These are phyloP conservation scores for Asterophora parasitica DNA, from an alignment of 768 basidiomycete genomes.

Conservation along the genomic window DNA sequence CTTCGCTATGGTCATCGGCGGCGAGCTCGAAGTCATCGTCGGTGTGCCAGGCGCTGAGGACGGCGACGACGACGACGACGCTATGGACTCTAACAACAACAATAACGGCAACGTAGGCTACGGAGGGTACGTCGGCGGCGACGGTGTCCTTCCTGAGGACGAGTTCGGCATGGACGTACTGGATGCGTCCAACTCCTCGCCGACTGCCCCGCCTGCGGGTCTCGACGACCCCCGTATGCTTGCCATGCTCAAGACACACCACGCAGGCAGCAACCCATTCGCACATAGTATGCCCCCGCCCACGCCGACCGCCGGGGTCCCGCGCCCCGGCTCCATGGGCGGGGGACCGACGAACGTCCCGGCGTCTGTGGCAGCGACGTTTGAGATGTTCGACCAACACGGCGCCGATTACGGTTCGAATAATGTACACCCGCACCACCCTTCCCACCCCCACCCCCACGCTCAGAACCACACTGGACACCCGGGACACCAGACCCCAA, in stretches of 20 bases:
- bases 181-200: conserved; percentile 4
- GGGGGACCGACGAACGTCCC: conserved; percentile 18
- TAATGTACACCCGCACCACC: no score
- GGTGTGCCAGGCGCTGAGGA: conserved; percentile 47
- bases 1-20: conserved; percentile 64
- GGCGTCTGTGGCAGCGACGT: conserved; percentile 13
- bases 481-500: background rate
- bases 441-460: conserved; percentile 4
- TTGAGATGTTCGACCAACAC: conserved; percentile 16
- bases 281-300: conserved; percentile 11
- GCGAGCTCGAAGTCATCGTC: conserved; percentile 64
- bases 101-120: conserved; percentile 22
- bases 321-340: conserved; percentile 10
- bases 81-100: no score
- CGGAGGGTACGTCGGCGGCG: conserved; percentile 20
- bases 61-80: conserved; percentile 45
- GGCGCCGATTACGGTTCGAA: no score
- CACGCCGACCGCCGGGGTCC: conserved; percentile 4
- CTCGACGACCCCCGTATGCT: conserved; percentile 25
- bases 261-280: conserved; percentile 11
- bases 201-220: conserved; percentile 20
- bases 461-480: conserved; percentile 4
- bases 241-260: conserved; percentile 19
- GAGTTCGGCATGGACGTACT: conserved; percentile 18
- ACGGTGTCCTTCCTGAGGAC: conserved; percentile 15